A percentile compares a stretch with the other conserved stretches of the same genome.
Evolutionary conservation across 2,329 filamentous ascomycete genomes (phyloP).

Genomic region (Gnomoniopsis sp.): DNA sequence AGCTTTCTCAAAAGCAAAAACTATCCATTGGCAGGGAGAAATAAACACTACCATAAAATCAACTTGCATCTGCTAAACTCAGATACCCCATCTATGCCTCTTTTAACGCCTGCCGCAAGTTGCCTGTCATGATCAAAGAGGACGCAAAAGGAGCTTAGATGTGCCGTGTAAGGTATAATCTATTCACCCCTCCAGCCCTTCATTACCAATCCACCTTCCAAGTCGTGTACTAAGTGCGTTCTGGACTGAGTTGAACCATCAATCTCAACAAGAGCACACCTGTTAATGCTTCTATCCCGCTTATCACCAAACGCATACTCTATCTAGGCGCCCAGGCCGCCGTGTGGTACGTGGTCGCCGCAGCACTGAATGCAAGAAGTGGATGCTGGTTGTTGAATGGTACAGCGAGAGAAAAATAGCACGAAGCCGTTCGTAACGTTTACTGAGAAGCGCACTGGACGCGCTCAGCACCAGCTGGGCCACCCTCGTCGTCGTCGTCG

Average conservation of each 20-base stretch:
- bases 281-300: not conserved
- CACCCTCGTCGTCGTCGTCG: conserved; percentile 75
- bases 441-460: conserved; percentile 89
- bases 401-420: not conserved
- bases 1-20: conserved; percentile 5
- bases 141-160: conserved; percentile 9
- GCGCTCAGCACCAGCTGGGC: conserved; percentile 65
- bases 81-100: conserved; percentile 18
- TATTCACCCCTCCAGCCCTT: conserved; percentile 3
- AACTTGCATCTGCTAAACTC: conserved; percentile 9
- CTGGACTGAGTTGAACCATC: not conserved
- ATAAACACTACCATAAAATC: conserved; percentile 5
- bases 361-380: not conserved
- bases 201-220: conserved; percentile 3
- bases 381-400: not conserved
- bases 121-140: conserved; percentile 13
- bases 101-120: conserved; percentile 18
- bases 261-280: not conserved
- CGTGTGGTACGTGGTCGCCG: not conserved
- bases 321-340: not conserved
- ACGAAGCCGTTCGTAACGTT: conserved; percentile 26
- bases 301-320: not conserved
- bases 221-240: not conserved
- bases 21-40: conserved; percentile 4
- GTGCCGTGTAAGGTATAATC: conserved; percentile 5